A percentile compares a stretch with the other conserved stretches of the same genome.
These are phyloP conservation scores for Solanum pimpinellifolium DNA, from an alignment of 257 asterid species.

Conservation along the genomic window DNA sequence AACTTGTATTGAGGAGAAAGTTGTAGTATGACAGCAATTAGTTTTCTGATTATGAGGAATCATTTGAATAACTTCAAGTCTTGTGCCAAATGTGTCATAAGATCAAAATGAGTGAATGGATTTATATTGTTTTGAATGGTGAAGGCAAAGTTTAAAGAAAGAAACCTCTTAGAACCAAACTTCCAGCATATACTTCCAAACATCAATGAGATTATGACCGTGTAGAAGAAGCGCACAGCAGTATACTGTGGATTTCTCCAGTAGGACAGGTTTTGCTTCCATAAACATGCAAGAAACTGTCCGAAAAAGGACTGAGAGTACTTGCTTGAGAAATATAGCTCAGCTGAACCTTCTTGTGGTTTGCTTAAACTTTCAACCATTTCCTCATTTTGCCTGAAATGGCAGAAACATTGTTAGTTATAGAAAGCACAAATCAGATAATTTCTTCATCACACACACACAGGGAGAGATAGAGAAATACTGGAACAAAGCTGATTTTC, in stretches of 20 bases:
- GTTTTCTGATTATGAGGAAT: neutral
- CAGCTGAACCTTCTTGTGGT: conserved; percentile 46
- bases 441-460: neutral
- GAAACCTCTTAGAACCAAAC: conserved; percentile 72
- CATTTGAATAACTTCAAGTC: neutral
- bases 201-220: conserved; percentile 70
- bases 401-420: neutral
- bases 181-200: conserved; percentile 91
- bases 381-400: conserved; percentile 58
- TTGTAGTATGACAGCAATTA: neutral
- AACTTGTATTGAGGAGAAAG: neutral
- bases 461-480: conserved; percentile 3
- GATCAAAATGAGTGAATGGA: neutral
- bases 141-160: conserved; percentile 2
- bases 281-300: conserved; percentile 78
- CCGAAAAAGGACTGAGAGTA: conserved; percentile 58
- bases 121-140: neutral
- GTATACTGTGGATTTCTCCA: conserved; percentile 90
- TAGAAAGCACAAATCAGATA: neutral
- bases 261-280: conserved; percentile 86
- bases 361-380: conserved; percentile 53
- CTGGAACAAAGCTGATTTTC: conserved; percentile 48
- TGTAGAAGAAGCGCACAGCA: conserved; percentile 78
- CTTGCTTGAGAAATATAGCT: conserved; percentile 58
- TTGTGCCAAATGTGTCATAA: neutral